Conservation (phyloP, 164 flowering plant genomes). For the Stephania japonica region DNA sequence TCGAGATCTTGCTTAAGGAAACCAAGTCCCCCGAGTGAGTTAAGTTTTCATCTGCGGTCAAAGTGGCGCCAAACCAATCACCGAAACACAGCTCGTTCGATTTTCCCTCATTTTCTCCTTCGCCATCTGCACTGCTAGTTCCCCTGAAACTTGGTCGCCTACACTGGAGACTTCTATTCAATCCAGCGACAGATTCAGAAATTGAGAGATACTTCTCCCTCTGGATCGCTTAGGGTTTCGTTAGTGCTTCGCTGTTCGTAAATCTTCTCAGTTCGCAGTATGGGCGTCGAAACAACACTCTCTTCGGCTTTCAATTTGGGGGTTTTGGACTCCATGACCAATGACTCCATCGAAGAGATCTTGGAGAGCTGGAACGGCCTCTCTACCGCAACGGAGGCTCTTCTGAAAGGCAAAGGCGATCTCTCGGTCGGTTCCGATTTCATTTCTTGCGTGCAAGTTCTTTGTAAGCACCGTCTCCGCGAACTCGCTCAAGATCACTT, state of each 20-base stretch:
- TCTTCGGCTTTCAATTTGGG: constrained; percentile 33
- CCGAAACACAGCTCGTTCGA: too few species aligned
- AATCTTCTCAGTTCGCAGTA: not conserved
- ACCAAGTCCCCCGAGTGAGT: too few species aligned
- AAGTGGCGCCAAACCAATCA: too few species aligned
- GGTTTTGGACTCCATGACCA: constrained; percentile 42
- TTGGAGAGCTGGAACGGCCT: constrained; percentile 58
- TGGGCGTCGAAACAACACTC: constrained; percentile 18
- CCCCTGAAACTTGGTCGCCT: too few species aligned
- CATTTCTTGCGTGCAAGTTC: constrained; percentile 38
- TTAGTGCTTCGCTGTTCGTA: not conserved
- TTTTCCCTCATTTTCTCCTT: too few species aligned
- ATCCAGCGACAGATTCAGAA: too few species aligned
- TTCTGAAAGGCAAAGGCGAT: constrained; percentile 41
- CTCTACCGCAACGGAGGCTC: constrained; percentile 36
- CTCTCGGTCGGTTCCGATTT: constrained; percentile 38
- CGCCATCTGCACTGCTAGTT: too few species aligned
- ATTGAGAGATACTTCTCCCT: not conserved
- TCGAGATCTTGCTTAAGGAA: too few species aligned
- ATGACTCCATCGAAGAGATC: constrained; percentile 47
- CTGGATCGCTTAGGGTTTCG: not conserved
- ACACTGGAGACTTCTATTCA: too few species aligned
- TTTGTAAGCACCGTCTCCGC: constrained; percentile 54
- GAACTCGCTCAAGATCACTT: constrained; percentile 68
- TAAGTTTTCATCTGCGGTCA: too few species aligned